Conservation (phyloP, 805 yeast genomes). For the Peterozyma xylosa region DNA sequence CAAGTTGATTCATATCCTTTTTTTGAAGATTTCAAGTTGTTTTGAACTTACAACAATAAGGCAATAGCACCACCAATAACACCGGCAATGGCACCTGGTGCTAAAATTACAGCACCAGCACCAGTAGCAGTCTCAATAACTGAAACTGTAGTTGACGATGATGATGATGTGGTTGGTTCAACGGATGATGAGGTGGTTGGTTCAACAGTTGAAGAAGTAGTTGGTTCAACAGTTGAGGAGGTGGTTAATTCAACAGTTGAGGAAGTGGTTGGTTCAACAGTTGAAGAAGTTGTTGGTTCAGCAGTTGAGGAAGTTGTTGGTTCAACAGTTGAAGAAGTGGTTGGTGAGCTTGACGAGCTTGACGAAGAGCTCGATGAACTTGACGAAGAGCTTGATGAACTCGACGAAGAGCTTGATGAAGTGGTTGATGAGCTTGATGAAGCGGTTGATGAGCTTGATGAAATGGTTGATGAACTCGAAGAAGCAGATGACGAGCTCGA, state of each 20-base stretch:
- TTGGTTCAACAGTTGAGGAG: not conserved
- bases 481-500: constrained; percentile 20
- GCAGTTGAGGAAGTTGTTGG: not conserved
- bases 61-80: not conserved
- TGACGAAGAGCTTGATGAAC: constrained; percentile 5
- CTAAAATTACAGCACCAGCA: not conserved
- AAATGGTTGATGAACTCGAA: constrained; percentile 17
- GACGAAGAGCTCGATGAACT: constrained; percentile 10
- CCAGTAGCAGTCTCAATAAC: not conserved
- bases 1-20: not conserved
- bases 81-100: not conserved
- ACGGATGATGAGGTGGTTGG: constrained; percentile 1
- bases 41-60: not conserved
- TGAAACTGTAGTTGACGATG: not conserved
- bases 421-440: constrained; percentile 15
- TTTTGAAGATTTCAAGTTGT: not conserved
- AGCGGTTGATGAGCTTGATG: constrained; percentile 17
- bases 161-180: constrained; percentile 6
- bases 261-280: constrained; percentile 7
- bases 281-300: constrained; percentile 5
- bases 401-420: constrained; percentile 9
- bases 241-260: constrained; percentile 5
- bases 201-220: not conserved
- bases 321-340: constrained; percentile 5
- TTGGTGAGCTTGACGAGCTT: no score